Base-by-base conservation (phyloP, 202 grass and related monocot genomes). In the Musa balbisiana region DNA sequence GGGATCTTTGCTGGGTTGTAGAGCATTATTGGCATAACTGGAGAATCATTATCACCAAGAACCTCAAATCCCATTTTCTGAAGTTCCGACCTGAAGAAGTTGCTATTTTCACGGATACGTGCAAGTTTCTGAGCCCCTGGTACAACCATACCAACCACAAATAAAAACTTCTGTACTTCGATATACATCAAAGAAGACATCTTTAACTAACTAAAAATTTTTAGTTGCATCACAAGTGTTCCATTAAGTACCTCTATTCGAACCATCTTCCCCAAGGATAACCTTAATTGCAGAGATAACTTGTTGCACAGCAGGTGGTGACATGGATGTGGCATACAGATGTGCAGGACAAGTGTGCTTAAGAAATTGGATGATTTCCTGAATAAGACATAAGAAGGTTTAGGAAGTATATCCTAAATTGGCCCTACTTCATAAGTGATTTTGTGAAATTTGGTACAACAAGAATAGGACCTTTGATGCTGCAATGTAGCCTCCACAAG, bases 1-100 rank as follows among this genome's bases (percentile, higher is more conserved):
- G 94, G 94, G 64, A 98, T 98, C 85, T 98, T 92, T 78, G 88
- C 94, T 78, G 91, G 94, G 81, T 98, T 98, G 68, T 98, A 94
- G 62, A 98, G 94, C 94, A 98, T 98, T 81, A 98, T 94, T 66
- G 91, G 94, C 91, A 98, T 98, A 55, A 98, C 83, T 11, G 89
- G 94, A 11, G 91, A 94, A 69, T 94, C 91, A 80, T 98, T 86
- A 74, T 98, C 94, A 55, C 94, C 94, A 71, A 98, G 85, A 81
- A 94, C 94, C 68, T 98, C 94, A 73, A 98, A 98, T 27, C 94
- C 94, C 91, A 98, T 98, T 82, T 91, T 94, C 71, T 93, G 88
- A 80, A 98, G 91, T 58, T 98, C 91, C 52, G 87, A 91, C 43
- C 91, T 80, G 69, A 98, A 98, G 78, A 98, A 98, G 85, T 94